Evolutionary conservation across 805 yeast species (phyloP), one percentile per base, ranked within the genome.

Genomic region (Candida krabiensis): DNA sequence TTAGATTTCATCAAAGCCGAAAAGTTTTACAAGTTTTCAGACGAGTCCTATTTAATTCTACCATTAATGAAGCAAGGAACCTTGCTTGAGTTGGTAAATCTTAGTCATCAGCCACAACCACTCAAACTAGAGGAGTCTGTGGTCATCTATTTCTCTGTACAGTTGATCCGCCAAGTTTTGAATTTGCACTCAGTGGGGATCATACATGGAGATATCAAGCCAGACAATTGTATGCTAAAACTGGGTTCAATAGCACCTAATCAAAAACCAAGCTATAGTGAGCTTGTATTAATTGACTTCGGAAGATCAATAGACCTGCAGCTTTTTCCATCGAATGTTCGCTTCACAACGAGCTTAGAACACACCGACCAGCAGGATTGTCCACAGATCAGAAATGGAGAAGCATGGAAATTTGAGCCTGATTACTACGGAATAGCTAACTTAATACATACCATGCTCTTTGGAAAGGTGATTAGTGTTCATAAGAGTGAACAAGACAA

Each of bases 341-440:
- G 69, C 40, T 89, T 87, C 57, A 60, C 67, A 28, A 72, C 83
- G 14, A 69, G 74, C 47, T 80, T 85, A 80, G 67, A 70, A 21
- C 64, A 79, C 1, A 85, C 80, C 44, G 70, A 75, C 38, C 85
- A 77, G 46, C 46, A 44, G 17, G 95, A 85, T 49, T 86, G 95
- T 54, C 77, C 77, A 4, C 87, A 83, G 50, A 77, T 86, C 79
- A 64, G 77, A 37, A 60, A 71, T 3, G 66, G 72, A 4, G 53
- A 67, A 35, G 73, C 83, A 0, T 89, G 96, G 95, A 74, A 77
- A 2, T 86, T 73, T 52, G 88, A 89, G 55, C 80, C 83, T 3
- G 97, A 89, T 61, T 87, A 87, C 55, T 84, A 74, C 57, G 96
- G 96, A 0, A 45, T 86, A 14, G 96, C 96, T 0, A 74, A 79